Conservation (phyloP, 148 eudicot species). For the Rheum nobile region DNA sequence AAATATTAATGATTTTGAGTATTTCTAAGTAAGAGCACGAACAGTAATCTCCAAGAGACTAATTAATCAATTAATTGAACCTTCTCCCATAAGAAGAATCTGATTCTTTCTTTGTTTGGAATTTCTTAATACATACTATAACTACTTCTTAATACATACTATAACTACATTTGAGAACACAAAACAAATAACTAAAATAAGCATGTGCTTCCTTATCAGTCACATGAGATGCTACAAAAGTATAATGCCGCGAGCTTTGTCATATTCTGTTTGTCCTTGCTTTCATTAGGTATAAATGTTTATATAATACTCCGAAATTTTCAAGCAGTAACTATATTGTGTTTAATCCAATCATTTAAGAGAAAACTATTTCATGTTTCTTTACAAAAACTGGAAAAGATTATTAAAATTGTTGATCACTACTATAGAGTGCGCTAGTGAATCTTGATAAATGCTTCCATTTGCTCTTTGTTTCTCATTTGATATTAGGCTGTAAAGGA, state of each 20-base stretch:
- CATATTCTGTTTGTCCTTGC: background rate
- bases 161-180: background rate
- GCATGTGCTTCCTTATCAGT: slow-evolving; percentile 2
- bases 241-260: background rate
- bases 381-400: too few relatives aligned
- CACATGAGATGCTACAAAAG: slow-evolving; percentile 1
- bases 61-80: background rate
- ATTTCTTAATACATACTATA: background rate
- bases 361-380: too few relatives aligned
- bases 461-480: too few relatives aligned
- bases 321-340: too few relatives aligned
- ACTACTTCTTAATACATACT: background rate
- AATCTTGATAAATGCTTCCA: too few relatives aligned
- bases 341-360: too few relatives aligned
- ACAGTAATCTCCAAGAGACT: background rate
- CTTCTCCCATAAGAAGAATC: background rate
- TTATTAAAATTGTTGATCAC: too few relatives aligned
- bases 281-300: background rate
- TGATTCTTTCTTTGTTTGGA: background rate
- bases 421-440: too few relatives aligned
- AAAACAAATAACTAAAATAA: background rate
- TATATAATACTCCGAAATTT: too few relatives aligned
- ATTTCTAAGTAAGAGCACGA: background rate
- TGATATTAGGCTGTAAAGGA: background rate
- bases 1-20: background rate